Evolutionary conservation across 2,329 filamentous ascomycete species (phyloP).

Genomic region (Dactylellina leptospora): DNA sequence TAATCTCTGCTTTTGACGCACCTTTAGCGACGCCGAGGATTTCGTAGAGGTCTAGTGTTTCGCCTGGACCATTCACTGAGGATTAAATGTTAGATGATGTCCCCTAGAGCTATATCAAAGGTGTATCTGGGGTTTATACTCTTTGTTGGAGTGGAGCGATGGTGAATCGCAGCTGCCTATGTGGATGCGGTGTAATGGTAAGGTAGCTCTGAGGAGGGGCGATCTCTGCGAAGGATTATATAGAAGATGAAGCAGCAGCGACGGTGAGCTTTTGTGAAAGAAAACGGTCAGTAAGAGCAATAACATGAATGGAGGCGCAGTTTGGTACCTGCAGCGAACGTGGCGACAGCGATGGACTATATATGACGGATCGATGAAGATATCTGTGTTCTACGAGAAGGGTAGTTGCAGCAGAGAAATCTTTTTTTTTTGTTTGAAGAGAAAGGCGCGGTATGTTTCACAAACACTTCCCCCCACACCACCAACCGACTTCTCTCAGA

Average conservation of each 20-base stretch:
- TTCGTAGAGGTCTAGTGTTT: slow-evolving; percentile 73
- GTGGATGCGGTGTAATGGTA: too few relatives aligned
- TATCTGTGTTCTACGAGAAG: slow-evolving; percentile 7
- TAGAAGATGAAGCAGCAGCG: too few relatives aligned
- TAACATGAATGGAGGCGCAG: not conserved
- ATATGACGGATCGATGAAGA: not conserved
- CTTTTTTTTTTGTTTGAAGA: slow-evolving; percentile 19
- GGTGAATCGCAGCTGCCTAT: not conserved
- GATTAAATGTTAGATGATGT: slow-evolving; percentile 28
- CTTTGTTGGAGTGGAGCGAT: slow-evolving; percentile 4
- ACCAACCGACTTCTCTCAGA: slow-evolving; percentile 6
- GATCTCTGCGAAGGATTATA: too few relatives aligned
- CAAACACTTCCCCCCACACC: slow-evolving; percentile 24
- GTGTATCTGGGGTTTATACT: slow-evolving; percentile 14
- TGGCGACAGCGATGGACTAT: not conserved
- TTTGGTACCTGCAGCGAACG: too few relatives aligned
- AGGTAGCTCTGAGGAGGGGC: too few relatives aligned
- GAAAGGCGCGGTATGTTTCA: slow-evolving; percentile 18
- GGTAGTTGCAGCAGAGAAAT: not conserved
- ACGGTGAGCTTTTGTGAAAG: too few relatives aligned
- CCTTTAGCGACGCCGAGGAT: slow-evolving; percentile 77
- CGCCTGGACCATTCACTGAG: slow-evolving; percentile 58
- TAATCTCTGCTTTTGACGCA: slow-evolving; percentile 82
- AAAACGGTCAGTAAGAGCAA: not conserved
- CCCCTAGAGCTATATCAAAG: not conserved